Base-by-base conservation (phyloP, 306 rosid species). In the Quercus ilex region DNA sequence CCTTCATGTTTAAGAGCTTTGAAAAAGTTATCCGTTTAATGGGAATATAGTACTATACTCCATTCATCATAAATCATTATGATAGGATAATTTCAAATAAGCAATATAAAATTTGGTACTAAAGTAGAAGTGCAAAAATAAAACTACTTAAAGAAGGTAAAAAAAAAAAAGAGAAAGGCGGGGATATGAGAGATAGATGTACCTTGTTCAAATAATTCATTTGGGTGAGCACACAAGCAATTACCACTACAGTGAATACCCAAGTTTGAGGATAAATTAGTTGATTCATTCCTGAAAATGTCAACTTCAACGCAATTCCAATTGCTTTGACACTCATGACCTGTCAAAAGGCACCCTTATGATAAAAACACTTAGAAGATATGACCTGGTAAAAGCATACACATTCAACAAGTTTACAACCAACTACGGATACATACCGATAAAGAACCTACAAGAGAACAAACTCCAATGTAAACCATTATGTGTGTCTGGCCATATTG, bases 131-230 rank as follows among this genome's bases (percentile, higher is more conserved):
- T n/a, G 18, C 3, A 69, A 60, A 78, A 78, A 52, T 1, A 79
- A 68, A 81, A 79, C 51, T 64, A 80, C 56, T 69, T 75, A 71
- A 72, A 82, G 75, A 74, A 74, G 0, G 17, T 41, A 52, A 28
- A 53, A 2, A 1, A 3, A 84, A 9, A 9, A 1, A 8, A 46
- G 41, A 6, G 19, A 18, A 18, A 20, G 1, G 7, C 13, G 67
- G 51, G 30, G 28, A 65, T 20, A 74, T 28, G 55, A 65, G 62
- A 56, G 74, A 19, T 15, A 59, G 5, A 17, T 21, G 8, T 79
- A 93, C 99, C 99, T 93, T 96, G 82, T 96, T 96, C 77, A 96
- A 88, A 89, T 96, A 96, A 89, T 96, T 96, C 99, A 96, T 96
- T 85, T 96, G 99, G 75, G 97, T 96, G 86, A 96, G 96, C 84